Conservation (phyloP, 2,329 filamentous ascomycete genomes). For the Trichoderma afroharzianum region DNA sequence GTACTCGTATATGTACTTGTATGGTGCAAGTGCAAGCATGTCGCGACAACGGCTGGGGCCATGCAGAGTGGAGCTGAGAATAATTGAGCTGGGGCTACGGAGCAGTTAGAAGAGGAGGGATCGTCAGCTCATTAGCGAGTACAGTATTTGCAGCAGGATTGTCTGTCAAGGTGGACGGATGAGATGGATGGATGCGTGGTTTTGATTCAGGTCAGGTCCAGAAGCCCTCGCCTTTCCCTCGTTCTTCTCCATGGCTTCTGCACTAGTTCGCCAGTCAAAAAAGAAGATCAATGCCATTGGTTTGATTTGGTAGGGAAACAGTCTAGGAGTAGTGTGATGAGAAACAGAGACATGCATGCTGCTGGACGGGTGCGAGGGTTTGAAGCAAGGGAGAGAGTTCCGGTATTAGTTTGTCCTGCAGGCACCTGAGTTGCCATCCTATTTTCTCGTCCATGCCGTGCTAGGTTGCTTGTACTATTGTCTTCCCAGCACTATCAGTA, state of each 20-base stretch:
- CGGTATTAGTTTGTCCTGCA: not conserved
- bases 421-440: not conserved
- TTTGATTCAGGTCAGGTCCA: not conserved
- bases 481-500: no score
- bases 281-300: not conserved
- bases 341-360: not conserved
- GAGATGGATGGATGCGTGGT: not conserved
- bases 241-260: not conserved
- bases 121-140: slow-evolving; percentile 10
- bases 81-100: slow-evolving; percentile 5
- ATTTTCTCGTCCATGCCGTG: not conserved
- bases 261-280: not conserved
- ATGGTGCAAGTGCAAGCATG: not conserved
- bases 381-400: not conserved
- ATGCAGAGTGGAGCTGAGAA: not conserved
- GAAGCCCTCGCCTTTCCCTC: not conserved
- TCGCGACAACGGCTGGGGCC: not conserved
- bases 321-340: not conserved
- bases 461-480: not conserved
- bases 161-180: not conserved
- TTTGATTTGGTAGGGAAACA: not conserved
- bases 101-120: slow-evolving; percentile 4
- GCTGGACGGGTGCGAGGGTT: not conserved
- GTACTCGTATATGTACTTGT: no score
- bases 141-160: not conserved